phyloP scores from a whole-genome alignment of 1,284 basidiomycete genomes.

The Porodaedalea pini region DNA sequence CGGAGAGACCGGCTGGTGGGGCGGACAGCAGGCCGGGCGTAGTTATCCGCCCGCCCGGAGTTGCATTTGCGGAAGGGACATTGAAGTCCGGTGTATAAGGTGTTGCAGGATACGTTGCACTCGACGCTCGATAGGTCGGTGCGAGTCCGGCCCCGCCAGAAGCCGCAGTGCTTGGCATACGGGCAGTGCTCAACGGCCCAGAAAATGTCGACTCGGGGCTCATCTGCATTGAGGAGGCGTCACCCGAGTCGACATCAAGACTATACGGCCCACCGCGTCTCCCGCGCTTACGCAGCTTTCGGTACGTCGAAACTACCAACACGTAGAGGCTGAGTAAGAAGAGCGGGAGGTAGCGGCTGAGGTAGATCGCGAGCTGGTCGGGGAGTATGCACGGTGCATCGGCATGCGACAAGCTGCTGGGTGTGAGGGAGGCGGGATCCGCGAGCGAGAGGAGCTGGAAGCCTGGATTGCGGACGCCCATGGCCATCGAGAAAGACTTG shows the following conservation, averaged over 20 bases:
- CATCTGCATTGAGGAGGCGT: not conserved
- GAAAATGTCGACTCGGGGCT: not conserved
- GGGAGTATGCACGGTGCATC: conserved; percentile 67
- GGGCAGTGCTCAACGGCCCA: not conserved
- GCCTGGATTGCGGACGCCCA: conserved; percentile 73
- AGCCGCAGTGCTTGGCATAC: conserved; percentile 1
- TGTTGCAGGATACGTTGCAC: not conserved
- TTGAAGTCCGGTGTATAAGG: conserved; percentile 3
- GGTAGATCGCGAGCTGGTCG: conserved; percentile 61
- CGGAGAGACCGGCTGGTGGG: not conserved
- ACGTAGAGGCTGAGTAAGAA: conserved; percentile 39
- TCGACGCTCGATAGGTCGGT: not conserved
- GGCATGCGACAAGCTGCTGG: conserved; percentile 27
- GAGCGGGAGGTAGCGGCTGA: conserved; percentile 53
- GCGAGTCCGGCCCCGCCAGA: not conserved
- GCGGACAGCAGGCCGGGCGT: not conserved
- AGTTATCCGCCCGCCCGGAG: not conserved
- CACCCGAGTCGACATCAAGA: conserved; percentile 6
- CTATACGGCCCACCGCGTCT: not conserved
- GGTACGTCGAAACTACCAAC: conserved; percentile 30
- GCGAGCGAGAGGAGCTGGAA: conserved; percentile 81
- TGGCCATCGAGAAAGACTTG: conserved; percentile 80
- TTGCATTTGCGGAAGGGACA: not conserved
- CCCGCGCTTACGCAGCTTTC: not conserved
- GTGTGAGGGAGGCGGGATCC: conserved; percentile 35